Evolutionary conservation across 2,329 filamentous ascomycete genomes (phyloP), one percentile per base, ranked within the genome.

Genomic region (Aspergillus sp.): DNA sequence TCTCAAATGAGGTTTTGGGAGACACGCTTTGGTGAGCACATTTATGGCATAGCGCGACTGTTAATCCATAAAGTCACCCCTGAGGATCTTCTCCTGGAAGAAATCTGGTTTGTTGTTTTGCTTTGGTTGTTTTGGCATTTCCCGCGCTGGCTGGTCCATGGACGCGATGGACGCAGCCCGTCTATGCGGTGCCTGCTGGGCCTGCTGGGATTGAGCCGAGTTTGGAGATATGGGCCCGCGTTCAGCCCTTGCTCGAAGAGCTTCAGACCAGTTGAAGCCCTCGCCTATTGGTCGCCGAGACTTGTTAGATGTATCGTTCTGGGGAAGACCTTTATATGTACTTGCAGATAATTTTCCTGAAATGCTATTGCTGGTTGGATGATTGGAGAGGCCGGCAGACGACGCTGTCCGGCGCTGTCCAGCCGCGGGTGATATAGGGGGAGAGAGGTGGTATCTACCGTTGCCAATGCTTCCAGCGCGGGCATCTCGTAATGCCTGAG

Each of bases 61-160:
- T 65, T 81, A 96, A 71, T 97, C 93, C 92, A 98, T 97, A 69
- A 99, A 98, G 71, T 99, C 95, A 45, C 93, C 95, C 79, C 96
- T 95, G 65, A 99, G 83, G 68, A 99, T 98, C 65, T 96, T 87
- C 82, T 99, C 95, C 76, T 97, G 93, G 79, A 97, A 95, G 62
- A 89, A 89, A 78, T 99, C 95, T 30, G 93, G 93, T 80, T 93
- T 96, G 42, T 93, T 96, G 43, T 81, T 81, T 64, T 82, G 76
- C 55, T 78, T 77, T 5, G 77, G 78, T 62, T 80, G 76, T 57
- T 75, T 76, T 17, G 75, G 72, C 34, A 79, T 73, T 53, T 78
- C 74, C 51, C 74, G 74, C 20, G 70, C 64, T 38, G 84, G 84
- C 51, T 80, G 80, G 66, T 86, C 84, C 81, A 85, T 82, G 61